Percentiles rank a stretch among this genome's conserved stretches.
These are phyloP conservation scores for Podospora conica DNA, from an alignment of 495 filamentous ascomycete species.

Conservation along the genomic window DNA sequence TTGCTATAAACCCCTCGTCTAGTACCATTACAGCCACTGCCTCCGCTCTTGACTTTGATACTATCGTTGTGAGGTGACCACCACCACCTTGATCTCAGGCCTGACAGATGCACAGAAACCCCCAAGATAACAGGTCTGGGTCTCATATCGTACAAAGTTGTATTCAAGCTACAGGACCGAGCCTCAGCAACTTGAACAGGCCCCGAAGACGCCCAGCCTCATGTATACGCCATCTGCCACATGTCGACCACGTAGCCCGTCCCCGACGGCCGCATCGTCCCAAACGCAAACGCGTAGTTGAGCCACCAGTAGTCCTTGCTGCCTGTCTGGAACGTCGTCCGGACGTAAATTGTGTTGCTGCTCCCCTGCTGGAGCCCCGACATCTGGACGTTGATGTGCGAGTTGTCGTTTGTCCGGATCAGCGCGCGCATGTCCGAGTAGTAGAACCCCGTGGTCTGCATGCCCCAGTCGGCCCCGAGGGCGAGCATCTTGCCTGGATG, in stretches of 20 bases:
- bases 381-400: conserved; percentile 18
- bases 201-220: background rate
- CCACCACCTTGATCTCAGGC: no score
- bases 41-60: no score
- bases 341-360: conserved; percentile 5
- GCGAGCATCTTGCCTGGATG: conserved; percentile 13
- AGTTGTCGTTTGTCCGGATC: conserved; percentile 14
- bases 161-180: background rate
- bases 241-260: conserved; percentile 15
- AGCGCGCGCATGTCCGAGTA: conserved; percentile 15
- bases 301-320: conserved; percentile 17
- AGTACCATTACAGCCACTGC: no score
- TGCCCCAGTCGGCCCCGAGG: conserved; percentile 16
- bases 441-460: conserved; percentile 7
- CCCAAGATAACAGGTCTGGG: background rate
- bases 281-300: conserved; percentile 17
- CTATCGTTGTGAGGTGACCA: no score
- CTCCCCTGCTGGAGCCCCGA: conserved; percentile 8
- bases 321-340: conserved; percentile 16
- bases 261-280: conserved; percentile 10
- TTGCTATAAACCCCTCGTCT: no score
- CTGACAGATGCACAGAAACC: no score
- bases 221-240: conserved; percentile 7
- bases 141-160: no score
- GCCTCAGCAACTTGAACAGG: no score